Conservation (phyloP, 495 filamentous ascomycete species). For the Penicillium mononematosum region DNA sequence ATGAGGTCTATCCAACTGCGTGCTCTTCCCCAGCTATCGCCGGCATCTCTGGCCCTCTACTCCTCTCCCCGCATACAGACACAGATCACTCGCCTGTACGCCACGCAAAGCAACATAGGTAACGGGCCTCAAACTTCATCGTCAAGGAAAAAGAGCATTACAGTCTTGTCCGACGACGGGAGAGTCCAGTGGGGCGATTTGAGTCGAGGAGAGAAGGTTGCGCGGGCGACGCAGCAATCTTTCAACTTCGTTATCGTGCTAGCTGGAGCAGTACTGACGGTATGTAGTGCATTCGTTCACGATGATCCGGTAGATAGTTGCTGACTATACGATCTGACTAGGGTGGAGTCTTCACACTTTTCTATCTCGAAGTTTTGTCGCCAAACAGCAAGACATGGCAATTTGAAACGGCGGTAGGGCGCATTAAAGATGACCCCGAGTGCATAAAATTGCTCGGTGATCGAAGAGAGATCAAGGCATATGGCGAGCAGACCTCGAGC, state of each 20-base stretch:
- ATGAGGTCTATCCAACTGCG: conserved; percentile 24
- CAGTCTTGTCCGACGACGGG: conserved; percentile 78
- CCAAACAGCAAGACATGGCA: conserved; percentile 80
- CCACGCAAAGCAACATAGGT: conserved; percentile 52
- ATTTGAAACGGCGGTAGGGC: conserved; percentile 84
- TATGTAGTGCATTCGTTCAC: conserved; percentile 10
- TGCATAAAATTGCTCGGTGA: conserved; percentile 76
- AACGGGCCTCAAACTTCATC: conserved; percentile 23
- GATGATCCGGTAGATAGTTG: not conserved
- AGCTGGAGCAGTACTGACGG: conserved; percentile 72
- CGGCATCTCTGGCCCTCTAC: conserved; percentile 16
- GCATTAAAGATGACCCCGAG: conserved; percentile 67
- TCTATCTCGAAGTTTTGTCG: conserved; percentile 86
- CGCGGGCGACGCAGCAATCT: conserved; percentile 83
- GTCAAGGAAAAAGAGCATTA: conserved; percentile 61
- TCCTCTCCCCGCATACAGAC: conserved; percentile 24
- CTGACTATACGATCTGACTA: conserved; percentile 32
- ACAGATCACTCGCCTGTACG: conserved; percentile 43
- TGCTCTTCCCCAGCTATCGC: conserved; percentile 22
- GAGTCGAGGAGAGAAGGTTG: conserved; percentile 71
- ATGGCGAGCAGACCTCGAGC: conserved; percentile 78
- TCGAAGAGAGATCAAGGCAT: conserved; percentile 71
- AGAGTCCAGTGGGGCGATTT: conserved; percentile 77
- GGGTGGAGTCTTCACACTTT: conserved; percentile 72
- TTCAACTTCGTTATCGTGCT: conserved; percentile 81